Conservation (phyloP, 805 yeast species). For the Nakazawaea ambrosiae region DNA sequence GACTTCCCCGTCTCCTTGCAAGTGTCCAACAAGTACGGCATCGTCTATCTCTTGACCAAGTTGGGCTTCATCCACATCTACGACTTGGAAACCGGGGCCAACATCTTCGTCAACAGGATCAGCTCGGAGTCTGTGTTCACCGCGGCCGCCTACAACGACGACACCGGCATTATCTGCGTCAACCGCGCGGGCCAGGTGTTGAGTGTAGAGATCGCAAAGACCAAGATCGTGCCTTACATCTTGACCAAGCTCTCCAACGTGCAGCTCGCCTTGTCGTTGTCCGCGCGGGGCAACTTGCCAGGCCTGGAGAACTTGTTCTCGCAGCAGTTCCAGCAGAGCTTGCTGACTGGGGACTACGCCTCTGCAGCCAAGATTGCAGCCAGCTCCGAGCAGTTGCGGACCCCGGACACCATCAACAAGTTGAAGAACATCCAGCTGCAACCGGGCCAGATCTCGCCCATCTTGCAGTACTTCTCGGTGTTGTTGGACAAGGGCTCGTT, state of each 20-base stretch:
- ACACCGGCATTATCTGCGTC: conserved; percentile 84
- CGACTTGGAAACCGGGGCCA: conserved; percentile 88
- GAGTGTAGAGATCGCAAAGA: conserved; percentile 81
- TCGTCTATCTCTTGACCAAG: conserved; percentile 85
- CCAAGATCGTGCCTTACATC: conserved; percentile 83
- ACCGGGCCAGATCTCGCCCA: conserved; percentile 93
- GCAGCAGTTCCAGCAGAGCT: conserved; percentile 84
- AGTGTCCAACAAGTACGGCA: conserved; percentile 78
- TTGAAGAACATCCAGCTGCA: conserved; percentile 85
- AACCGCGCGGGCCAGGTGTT: conserved; percentile 94
- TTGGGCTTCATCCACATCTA: conserved; percentile 94
- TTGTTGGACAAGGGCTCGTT: conserved; percentile 87
- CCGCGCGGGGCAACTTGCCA: conserved; percentile 93
- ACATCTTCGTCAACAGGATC: conserved; percentile 91
- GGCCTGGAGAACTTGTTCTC: conserved; percentile 92
- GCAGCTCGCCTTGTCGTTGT: conserved; percentile 76
- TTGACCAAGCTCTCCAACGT: conserved; percentile 82
- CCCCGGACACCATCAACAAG: conserved; percentile 89
- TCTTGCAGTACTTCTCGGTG: conserved; percentile 86
- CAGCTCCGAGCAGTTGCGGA: conserved; percentile 85
- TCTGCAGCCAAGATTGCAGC: conserved; percentile 98
- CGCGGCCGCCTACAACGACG: conserved; percentile 63
- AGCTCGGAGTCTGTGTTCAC: conserved; percentile 94
- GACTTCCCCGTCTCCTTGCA: conserved; percentile 96
- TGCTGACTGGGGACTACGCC: conserved; percentile 79